phyloP scores from a whole-genome alignment of 345 rosid species.

The Brassica carinata region DNA sequence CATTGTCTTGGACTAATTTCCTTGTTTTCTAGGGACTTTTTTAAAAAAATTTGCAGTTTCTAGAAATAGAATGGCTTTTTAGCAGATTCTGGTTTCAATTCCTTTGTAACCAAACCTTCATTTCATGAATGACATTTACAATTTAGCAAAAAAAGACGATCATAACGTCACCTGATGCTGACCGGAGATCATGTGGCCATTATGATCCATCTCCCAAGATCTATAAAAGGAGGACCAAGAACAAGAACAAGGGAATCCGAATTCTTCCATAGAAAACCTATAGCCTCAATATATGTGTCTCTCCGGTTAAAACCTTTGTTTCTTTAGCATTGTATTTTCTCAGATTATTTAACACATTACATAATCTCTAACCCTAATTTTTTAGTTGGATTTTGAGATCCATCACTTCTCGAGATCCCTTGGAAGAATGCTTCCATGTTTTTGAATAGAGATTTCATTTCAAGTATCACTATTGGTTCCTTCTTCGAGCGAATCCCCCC shows the following conservation, averaged over 20 bases:
- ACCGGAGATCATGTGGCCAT: not conserved
- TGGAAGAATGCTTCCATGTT: slow-evolving; percentile 57
- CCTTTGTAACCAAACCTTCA: too few species aligned
- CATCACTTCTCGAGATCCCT: slow-evolving; percentile 69
- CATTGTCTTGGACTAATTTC: too few species aligned
- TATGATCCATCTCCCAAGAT: not conserved
- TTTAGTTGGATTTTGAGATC: not conserved
- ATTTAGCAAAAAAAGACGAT: too few species aligned
- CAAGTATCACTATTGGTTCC: slow-evolving; percentile 70
- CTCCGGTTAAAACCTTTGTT: not conserved
- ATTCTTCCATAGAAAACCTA: not conserved
- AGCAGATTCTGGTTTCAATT: too few species aligned
- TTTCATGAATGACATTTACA: too few species aligned
- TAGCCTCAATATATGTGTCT: too few species aligned
- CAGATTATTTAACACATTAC: too few species aligned
- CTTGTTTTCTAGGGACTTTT: too few species aligned
- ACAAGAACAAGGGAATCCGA: not conserved
- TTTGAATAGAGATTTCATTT: slow-evolving; percentile 70
- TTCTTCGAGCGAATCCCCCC: slow-evolving; percentile 46
- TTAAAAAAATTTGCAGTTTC: too few species aligned
- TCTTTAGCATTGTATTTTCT: not conserved
- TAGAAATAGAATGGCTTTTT: too few species aligned
- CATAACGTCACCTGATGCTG: not conserved
- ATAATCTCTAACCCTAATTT: not conserved
- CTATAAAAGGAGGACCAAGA: not conserved